phyloP scores from a whole-genome alignment of 2,329 filamentous ascomycete species.

The Scolecobasidium constrictum region DNA sequence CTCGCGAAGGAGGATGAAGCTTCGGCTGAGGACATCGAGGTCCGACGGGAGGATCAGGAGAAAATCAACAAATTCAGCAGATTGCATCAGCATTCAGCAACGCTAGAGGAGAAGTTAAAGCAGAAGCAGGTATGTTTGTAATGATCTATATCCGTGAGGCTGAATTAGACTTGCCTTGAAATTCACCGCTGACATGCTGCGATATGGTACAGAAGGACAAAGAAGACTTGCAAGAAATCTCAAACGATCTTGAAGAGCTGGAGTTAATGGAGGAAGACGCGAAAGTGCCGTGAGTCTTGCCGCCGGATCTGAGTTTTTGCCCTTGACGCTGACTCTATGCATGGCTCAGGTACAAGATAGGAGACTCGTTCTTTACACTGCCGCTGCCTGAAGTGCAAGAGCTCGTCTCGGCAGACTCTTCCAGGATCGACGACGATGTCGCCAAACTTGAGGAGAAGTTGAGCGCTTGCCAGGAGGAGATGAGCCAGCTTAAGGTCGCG shows the following conservation, averaged over 20 bases:
- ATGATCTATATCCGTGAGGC: too few species aligned
- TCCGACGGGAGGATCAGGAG: constrained; percentile 93
- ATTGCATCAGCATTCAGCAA: constrained; percentile 74
- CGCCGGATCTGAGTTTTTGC: neutral
- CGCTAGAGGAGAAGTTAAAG: constrained; percentile 70
- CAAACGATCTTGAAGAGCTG: constrained; percentile 84
- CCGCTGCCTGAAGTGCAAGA: constrained; percentile 77
- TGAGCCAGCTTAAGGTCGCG: constrained; percentile 80
- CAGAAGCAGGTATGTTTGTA: constrained; percentile 58
- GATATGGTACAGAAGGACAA: constrained; percentile 87
- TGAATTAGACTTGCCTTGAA: constrained; percentile 1
- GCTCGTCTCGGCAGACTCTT: constrained; percentile 61
- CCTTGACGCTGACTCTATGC: neutral
- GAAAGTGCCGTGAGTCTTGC: constrained; percentile 60
- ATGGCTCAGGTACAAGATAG: constrained; percentile 73
- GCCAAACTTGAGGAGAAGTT: constrained; percentile 67
- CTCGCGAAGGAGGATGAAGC: constrained; percentile 89
- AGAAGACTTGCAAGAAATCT: constrained; percentile 91
- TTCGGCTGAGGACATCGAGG: constrained; percentile 73
- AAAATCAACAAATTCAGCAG: constrained; percentile 98
- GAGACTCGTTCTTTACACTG: constrained; percentile 87
- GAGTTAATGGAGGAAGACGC: constrained; percentile 95
- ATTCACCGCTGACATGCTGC: neutral
- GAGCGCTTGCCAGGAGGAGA: constrained; percentile 65
- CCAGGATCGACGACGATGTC: constrained; percentile 68